Evolutionary conservation across 2,329 filamentous ascomycete genomes (phyloP), one percentile per base, ranked within the genome.

Genomic region (Bipolaris zeicola): DNA sequence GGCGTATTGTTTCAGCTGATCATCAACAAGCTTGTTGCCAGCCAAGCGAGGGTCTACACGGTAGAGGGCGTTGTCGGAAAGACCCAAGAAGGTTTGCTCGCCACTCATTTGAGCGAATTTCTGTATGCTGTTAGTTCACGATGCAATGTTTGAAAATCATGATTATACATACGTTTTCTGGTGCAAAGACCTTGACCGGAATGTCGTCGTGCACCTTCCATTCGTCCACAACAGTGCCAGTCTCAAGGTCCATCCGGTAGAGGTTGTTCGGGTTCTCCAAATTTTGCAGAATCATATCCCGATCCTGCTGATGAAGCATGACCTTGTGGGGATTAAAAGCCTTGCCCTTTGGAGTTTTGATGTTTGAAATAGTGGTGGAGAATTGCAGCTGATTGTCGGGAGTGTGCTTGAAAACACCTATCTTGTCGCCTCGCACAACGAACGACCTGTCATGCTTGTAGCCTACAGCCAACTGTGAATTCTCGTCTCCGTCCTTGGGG

Each of bases 131-230:
- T 78, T 65, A 74, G 68, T 43, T 52, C 14, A 5, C 38, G 34
- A 26, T 54, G 6, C 11, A 18, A 8, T 14, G 7, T 34, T 28
- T 1, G 26, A 5, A 6, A 34, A 20, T 26, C n/a, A 11, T 3
- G 13, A 7, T 1, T 33, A 3, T 7, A 75, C 81, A 75, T 77
- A 85, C 84, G 57, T 89, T 96, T 76, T 97, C 93, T 0, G 95
- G 95, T 0, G 91, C 91, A 77, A 98, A 98, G 8, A 89, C 95
- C 52, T 91, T 87, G 59, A 98, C 91, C 0, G 91, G 89, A 52
- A 99, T 97, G 73, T 98, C 91, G 61, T 99, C 94, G 72, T 99
- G 94, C 13, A 99, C 85, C 68, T 96, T 96, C 95, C 95, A 99
- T 77, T 99, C 95, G 71, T 99, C 95, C 1, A 98, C 92, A 34